phyloP scores from a whole-genome alignment of 768 basidiomycete genomes.

The Lepiota venenata region DNA sequence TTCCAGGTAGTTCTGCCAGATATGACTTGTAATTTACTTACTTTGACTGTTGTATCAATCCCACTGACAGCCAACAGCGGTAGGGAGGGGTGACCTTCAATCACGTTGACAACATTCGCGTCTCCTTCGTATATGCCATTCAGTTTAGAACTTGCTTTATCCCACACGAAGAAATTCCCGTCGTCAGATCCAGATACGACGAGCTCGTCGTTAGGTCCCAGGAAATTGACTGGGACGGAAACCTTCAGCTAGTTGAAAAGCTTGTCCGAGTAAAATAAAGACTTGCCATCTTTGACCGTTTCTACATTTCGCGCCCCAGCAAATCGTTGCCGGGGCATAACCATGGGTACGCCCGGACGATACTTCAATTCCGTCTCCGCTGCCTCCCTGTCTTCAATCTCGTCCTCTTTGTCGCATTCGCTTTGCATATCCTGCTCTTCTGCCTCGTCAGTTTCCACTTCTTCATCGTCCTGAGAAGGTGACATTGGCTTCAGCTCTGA shows the following conservation, averaged over 20 bases:
- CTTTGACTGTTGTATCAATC: conserved; percentile 85
- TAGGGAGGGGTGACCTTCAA: conserved; percentile 79
- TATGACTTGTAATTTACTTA: conserved; percentile 21
- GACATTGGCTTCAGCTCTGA: conserved; percentile 5
- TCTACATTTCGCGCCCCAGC: conserved; percentile 73
- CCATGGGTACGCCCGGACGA: conserved; percentile 41
- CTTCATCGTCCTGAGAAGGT: conserved; percentile 24
- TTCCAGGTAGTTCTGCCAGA: background rate
- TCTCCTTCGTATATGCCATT: conserved; percentile 86
- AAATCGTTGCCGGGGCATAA: conserved; percentile 64
- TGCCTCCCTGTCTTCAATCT: conserved; percentile 28
- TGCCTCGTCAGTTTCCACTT: conserved; percentile 21
- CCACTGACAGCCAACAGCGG: conserved; percentile 86
- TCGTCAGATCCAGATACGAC: conserved; percentile 86
- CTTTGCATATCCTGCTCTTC: conserved; percentile 23
- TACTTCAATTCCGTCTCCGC: conserved; percentile 16
- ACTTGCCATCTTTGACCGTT: conserved; percentile 85
- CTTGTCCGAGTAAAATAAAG: background rate
- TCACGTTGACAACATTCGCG: conserved; percentile 75
- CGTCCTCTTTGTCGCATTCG: conserved; percentile 26
- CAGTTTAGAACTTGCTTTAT: conserved; percentile 59
- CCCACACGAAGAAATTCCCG: conserved; percentile 86
- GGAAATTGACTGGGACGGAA: conserved; percentile 64
- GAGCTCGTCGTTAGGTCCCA: conserved; percentile 75
- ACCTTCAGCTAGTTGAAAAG: background rate